These are phyloP conservation scores for Ceratonia siliqua DNA, from an alignment of 306 rosid genomes.

Conservation along the genomic window DNA sequence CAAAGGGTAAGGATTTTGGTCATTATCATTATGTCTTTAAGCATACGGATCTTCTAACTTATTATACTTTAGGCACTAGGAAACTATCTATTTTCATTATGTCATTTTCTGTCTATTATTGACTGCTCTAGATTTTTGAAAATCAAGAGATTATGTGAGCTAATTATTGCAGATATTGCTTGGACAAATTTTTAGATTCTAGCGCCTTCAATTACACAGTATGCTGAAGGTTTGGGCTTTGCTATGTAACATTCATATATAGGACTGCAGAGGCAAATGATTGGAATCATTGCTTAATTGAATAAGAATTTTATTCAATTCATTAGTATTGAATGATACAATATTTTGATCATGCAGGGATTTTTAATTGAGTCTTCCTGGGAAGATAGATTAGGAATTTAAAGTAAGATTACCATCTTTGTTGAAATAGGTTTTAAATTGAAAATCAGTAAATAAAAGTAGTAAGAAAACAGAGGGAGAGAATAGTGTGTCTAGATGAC, in stretches of 20 bases:
- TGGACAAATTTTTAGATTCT: neutral
- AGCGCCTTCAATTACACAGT: neutral
- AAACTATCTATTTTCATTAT: neutral
- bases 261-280: neutral
- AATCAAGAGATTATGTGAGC: neutral
- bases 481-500: too few relatives aligned
- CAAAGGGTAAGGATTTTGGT: constrained; percentile 60
- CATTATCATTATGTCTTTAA: neutral
- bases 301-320: neutral
- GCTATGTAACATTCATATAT: neutral
- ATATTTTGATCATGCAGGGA: too few relatives aligned
- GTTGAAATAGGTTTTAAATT: too few relatives aligned
- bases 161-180: neutral
- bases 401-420: too few relatives aligned
- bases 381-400: too few relatives aligned
- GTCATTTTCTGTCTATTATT: constrained; percentile 11
- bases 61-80: neutral
- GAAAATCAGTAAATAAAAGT: too few relatives aligned
- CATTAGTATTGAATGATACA: too few relatives aligned
- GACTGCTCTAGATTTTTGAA: neutral
- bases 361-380: too few relatives aligned
- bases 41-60: constrained; percentile 8
- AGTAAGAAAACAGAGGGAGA: too few relatives aligned
- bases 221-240: neutral
- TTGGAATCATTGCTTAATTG: neutral